Base-by-base conservation (phyloP, 768 basidiomycete genomes). In the Amanita pallidorosea region DNA sequence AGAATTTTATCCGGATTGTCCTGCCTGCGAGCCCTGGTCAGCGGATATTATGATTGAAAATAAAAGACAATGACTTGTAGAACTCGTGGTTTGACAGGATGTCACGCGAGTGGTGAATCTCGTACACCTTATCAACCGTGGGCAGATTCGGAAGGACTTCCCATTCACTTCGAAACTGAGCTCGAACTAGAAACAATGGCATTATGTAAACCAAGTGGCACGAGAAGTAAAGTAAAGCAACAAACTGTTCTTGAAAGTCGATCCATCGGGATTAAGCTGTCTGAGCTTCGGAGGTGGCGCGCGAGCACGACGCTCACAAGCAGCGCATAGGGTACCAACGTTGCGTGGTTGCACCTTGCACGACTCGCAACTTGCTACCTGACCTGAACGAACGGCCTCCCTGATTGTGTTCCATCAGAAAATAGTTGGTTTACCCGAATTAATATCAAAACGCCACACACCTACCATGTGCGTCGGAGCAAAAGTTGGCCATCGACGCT, bases 381-480 rank as follows among this genome's bases (percentile, higher is more conserved):
- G 66, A 4, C 75, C 73, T 33, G 63, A 63, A 49, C 66, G 68
- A 44, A 82, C 79, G 40, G 75, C 79, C 53, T 76, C 68, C 62
- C 80, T 82, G 52, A 55, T 49, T 38, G 41, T 33, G 36, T 37
- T 45, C 31, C 41, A 34, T 51, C 49, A 52, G 42, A 48, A n/a
- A 35, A 34, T 49, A n/a, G 13, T 42, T 20, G 37, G 27, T 5
- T 27, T 17, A 33, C 13, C 22, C 8, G 13, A n/a, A 36, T 11
- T 40, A 47, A 49, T 20, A 18, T 42, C 23, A 40, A 5, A 34
- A 52, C 35, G 38, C 54, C 18, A 59, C 72, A 56, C 62, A 77
- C 82, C 67, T 78, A 51, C 74, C 77, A 57, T 83, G 81, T 25
- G 64, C 70, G 49, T 77, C 76, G 5, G 76, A 79, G 60, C 81